These are phyloP conservation scores for Monosporascus sp. DNA, from an alignment of 2,329 filamentous ascomycete genomes.

Conservation along the genomic window DNA sequence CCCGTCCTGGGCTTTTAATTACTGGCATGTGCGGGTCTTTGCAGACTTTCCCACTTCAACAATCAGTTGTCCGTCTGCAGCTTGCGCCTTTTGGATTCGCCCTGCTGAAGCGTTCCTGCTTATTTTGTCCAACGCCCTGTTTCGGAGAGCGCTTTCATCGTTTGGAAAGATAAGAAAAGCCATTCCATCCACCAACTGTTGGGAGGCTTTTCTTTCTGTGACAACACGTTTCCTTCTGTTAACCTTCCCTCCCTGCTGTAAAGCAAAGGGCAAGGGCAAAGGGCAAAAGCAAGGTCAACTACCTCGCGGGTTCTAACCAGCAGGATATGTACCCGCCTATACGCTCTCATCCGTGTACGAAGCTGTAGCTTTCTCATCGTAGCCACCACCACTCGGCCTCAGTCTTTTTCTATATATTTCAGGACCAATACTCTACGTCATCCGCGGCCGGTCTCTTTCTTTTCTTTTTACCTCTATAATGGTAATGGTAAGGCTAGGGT, in stretches of 20 bases:
- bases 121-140: not conserved
- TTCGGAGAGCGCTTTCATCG: not conserved
- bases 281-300: not conserved
- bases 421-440: not conserved
- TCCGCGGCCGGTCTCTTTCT: constrained; percentile 5
- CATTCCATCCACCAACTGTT: not conserved
- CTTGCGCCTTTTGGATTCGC: not conserved
- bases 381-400: not conserved
- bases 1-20: not conserved
- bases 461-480: constrained; percentile 13
- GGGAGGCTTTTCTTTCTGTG: not conserved
- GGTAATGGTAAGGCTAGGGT: constrained; percentile 27
- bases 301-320: not conserved
- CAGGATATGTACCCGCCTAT: not conserved
- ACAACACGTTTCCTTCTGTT: not conserved
- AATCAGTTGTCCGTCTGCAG: no score
- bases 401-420: not conserved
- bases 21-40: not conserved
- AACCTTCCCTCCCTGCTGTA: not conserved
- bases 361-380: not conserved
- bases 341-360: not conserved
- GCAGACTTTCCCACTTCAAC: not conserved
- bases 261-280: not conserved
- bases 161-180: not conserved
- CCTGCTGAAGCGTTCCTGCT: not conserved